phyloP scores from a whole-genome alignment of 2,329 filamentous ascomycete genomes.

The Aspergillus oerlinghausenensis region DNA sequence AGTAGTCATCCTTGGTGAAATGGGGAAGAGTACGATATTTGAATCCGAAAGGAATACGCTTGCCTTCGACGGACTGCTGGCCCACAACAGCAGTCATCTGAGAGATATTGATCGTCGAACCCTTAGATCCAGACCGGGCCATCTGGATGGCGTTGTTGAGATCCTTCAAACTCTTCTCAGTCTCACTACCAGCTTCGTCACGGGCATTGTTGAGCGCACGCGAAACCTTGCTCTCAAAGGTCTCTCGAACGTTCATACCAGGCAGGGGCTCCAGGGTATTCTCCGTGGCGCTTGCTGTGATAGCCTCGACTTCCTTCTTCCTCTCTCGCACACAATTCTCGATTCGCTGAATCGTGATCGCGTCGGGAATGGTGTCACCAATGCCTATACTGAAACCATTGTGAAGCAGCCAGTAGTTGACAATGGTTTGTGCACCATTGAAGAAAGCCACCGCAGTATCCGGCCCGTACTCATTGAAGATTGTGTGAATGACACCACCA shows the following conservation, averaged over 20 bases:
- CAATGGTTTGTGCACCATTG: constrained; percentile 88
- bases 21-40: constrained; percentile 96
- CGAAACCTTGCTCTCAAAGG: constrained; percentile 95
- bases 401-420: constrained; percentile 96
- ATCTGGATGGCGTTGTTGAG: constrained; percentile 96
- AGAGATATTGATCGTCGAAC: constrained; percentile 98
- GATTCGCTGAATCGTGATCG: constrained; percentile 75
- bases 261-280: constrained; percentile 89
- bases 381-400: constrained; percentile 98
- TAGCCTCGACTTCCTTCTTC: constrained; percentile 72
- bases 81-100: constrained; percentile 99
- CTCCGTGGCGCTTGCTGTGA: constrained; percentile 73
- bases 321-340: constrained; percentile 74
- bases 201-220: constrained; percentile 90
- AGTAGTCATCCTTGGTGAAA: constrained; percentile 99
- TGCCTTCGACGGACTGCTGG: constrained; percentile 96
- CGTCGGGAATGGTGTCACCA: constrained; percentile 93
- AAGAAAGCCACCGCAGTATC: constrained; percentile 89
- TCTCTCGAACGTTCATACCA: constrained; percentile 97
- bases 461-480: constrained; percentile 90
- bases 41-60: constrained; percentile 98
- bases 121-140: constrained; percentile 95
- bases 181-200: constrained; percentile 91
- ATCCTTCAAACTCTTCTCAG: constrained; percentile 89
- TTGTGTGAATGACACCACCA: constrained; percentile 89